Conservation (phyloP, 345 rosid genomes). For the Sonneratia alba region DNA sequence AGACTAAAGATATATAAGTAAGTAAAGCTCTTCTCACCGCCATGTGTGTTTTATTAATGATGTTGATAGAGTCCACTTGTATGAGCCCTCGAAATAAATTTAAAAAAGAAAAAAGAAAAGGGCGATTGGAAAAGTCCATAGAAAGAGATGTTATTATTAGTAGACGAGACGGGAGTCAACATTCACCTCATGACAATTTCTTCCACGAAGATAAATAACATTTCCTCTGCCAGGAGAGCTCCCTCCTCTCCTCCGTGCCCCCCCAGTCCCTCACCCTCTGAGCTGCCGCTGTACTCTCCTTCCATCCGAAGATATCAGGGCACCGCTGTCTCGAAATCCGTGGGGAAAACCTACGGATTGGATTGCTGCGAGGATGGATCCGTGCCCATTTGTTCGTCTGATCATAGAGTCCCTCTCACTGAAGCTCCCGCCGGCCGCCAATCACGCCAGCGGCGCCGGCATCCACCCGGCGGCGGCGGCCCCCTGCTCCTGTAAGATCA, state of each 20-base stretch:
- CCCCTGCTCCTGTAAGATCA: constrained; percentile 71
- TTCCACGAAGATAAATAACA: neutral
- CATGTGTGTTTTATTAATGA: no score
- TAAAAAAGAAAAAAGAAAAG: neutral
- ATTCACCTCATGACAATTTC: neutral
- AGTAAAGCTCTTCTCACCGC: no score
- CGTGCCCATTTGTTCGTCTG: constrained; percentile 82
- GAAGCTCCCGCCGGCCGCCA: constrained; percentile 49
- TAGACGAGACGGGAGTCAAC: neutral
- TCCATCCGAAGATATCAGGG: no score
- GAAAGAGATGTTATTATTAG: neutral
- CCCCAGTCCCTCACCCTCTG: neutral
- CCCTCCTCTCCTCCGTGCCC: neutral
- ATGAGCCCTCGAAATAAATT: no score
- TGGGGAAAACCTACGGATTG: neutral
- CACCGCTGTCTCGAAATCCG: neutral
- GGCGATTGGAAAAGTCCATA: neutral
- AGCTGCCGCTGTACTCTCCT: no score
- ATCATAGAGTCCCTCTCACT: constrained; percentile 69
- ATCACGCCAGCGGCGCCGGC: constrained; percentile 49
- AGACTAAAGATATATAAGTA: no score
- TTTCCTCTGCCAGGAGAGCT: no score
- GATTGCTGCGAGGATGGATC: constrained; percentile 43
- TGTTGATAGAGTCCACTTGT: no score
- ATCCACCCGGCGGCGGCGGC: constrained; percentile 62